Conservation (phyloP, 2,329 filamentous ascomycete genomes). For the Alternaria atra region DNA sequence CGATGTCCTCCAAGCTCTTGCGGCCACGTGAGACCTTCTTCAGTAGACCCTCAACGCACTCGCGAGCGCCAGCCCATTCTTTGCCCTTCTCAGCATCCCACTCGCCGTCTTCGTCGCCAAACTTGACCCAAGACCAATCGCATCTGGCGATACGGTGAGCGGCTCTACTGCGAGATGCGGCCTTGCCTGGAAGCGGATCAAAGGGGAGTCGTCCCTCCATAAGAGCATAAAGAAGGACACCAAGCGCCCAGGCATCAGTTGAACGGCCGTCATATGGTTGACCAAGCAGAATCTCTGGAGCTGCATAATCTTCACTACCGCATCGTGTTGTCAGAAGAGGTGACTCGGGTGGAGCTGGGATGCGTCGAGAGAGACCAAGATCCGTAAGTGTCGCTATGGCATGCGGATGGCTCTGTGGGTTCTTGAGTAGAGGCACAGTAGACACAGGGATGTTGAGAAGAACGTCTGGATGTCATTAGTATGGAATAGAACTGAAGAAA, state of each 20-base stretch:
- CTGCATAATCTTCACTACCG: conserved; percentile 96
- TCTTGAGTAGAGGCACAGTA: conserved; percentile 69
- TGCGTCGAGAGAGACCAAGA: conserved; percentile 85
- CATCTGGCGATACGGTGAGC: conserved; percentile 94
- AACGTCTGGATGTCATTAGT: conserved; percentile 70
- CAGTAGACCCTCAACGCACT: conserved; percentile 83
- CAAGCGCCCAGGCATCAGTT: conserved; percentile 94
- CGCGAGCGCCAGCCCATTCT: conserved; percentile 77
- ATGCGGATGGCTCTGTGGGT: conserved; percentile 80
- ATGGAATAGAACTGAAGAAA: conserved; percentile 28
- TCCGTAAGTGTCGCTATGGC: conserved; percentile 91
- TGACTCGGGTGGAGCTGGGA: conserved; percentile 75
- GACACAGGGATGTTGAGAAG: conserved; percentile 82
- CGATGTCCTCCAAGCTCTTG: conserved; percentile 78
- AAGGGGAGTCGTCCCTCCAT: conserved; percentile 94
- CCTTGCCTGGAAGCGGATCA: conserved; percentile 83
- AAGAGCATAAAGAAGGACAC: conserved; percentile 90
- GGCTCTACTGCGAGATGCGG: conserved; percentile 76
- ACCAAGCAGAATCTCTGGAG: conserved; percentile 94
- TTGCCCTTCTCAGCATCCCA: conserved; percentile 76
- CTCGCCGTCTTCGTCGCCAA: conserved; percentile 83
- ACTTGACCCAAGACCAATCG: conserved; percentile 94
- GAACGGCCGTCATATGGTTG: conserved; percentile 92
- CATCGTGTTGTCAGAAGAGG: conserved; percentile 93
- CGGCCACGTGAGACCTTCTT: conserved; percentile 80